Percentiles rank a stretch among this genome's conserved stretches.
Conservation (phyloP, 176 grass and related monocot species). For the Oryza officinalis region DNA sequence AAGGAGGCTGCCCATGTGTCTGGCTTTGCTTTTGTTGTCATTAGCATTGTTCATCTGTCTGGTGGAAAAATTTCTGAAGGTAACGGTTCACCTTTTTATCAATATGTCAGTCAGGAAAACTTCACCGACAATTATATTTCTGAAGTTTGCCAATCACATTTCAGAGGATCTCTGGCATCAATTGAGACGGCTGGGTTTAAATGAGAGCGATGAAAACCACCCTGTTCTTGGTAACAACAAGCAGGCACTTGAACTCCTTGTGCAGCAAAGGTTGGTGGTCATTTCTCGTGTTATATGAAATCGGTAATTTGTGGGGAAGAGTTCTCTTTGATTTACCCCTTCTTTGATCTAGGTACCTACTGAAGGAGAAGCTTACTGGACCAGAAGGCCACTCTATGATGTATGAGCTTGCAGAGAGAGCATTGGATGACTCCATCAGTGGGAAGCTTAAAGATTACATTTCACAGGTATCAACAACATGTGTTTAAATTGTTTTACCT, state of each 20-base stretch:
- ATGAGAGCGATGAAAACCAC: conserved; percentile 64
- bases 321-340: conserved; percentile 11
- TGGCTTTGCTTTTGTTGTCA: conserved; percentile 73
- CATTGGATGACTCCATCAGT: conserved; percentile 70
- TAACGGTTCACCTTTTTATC: conserved; percentile 11
- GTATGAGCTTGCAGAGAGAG: conserved; percentile 92
- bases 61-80: conserved; percentile 79
- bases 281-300: neutral
- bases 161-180: conserved; percentile 93
- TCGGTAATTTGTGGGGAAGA: neutral
- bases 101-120: neutral
- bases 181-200: conserved; percentile 65
- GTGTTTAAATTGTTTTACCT: neutral
- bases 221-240: conserved; percentile 68
- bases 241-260: conserved; percentile 74
- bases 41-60: conserved; percentile 66
- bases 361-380: conserved; percentile 81
- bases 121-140: neutral
- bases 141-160: neutral
- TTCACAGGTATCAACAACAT: conserved; percentile 55
- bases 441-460: conserved; percentile 72
- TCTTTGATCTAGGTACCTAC: conserved; percentile 63
- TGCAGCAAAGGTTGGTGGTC: conserved; percentile 74
- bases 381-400: conserved; percentile 74
- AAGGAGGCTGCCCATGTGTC: conserved; percentile 60